These are phyloP conservation scores for Fusarium sp. DNA, from an alignment of 2,329 filamentous ascomycete genomes.

Conservation along the genomic window DNA sequence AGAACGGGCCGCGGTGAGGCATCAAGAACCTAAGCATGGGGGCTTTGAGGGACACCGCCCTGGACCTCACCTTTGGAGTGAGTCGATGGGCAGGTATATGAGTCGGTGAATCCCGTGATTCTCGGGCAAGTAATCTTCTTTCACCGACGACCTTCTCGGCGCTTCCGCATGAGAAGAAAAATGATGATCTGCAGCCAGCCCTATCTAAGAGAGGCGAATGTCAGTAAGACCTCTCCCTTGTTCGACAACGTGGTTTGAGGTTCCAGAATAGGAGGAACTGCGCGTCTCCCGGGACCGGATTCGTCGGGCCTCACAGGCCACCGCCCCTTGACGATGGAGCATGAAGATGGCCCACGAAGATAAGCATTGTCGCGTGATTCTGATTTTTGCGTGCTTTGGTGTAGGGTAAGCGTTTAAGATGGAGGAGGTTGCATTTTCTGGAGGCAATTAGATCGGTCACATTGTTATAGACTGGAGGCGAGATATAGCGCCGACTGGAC, in stretches of 20 bases:
- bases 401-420: not conserved
- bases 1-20: constrained; percentile 9
- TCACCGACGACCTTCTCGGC: constrained; percentile 2
- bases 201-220: not conserved
- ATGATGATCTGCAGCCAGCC: constrained; percentile 10
- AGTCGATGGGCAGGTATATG: constrained; percentile 13
- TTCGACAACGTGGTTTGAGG: constrained; percentile 2
- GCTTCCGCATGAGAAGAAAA: not conserved
- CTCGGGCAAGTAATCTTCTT: constrained; percentile 4
- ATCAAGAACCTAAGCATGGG: not conserved
- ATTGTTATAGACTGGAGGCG: not conserved
- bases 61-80: constrained; percentile 1
- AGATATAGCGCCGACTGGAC: not conserved
- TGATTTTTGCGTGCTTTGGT: not conserved
- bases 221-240: not conserved
- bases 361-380: constrained; percentile 14
- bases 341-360: constrained; percentile 4
- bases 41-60: constrained; percentile 2
- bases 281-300: not conserved
- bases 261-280: not conserved
- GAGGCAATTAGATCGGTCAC: not conserved
- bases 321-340: not conserved
- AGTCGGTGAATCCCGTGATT: constrained; percentile 18
- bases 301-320: not conserved
- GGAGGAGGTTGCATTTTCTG: not conserved